phyloP scores from a whole-genome alignment of 2,329 filamentous ascomycete species.

The Chaetomiaceae sp. region DNA sequence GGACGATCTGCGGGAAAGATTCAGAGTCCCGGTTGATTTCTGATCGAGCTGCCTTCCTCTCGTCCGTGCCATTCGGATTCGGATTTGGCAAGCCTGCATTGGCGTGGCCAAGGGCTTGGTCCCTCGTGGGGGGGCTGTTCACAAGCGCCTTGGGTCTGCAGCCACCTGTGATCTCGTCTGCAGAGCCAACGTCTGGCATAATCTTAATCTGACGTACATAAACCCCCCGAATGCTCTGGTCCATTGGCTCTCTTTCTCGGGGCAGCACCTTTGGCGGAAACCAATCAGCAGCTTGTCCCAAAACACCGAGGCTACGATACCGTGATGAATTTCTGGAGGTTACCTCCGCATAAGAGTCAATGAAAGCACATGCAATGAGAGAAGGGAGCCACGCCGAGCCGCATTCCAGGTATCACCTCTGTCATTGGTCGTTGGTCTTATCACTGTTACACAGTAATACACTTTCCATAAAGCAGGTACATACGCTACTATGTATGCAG shows the following conservation, averaged over 20 bases:
- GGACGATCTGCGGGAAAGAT: no score
- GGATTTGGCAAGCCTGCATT: not conserved
- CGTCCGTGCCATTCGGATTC: not conserved
- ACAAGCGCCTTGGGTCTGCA: slow-evolving; percentile 4
- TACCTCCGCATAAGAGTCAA: slow-evolving; percentile 3
- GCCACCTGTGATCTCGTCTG: not conserved
- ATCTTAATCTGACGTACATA: no score
- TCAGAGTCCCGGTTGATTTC: no score
- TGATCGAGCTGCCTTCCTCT: not conserved
- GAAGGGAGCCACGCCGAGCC: not conserved
- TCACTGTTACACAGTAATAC: no score
- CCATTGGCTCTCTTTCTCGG: no score
- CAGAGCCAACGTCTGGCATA: no score
- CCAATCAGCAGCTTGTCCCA: no score
- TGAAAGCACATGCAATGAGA: not conserved
- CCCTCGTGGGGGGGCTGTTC: not conserved
- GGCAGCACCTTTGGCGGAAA: not conserved
- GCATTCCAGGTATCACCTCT: not conserved
- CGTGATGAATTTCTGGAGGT: slow-evolving; percentile 4
- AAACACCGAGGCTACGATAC: not conserved
- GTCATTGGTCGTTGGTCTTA: no score
- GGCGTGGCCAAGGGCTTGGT: slow-evolving; percentile 8
- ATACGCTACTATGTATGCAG: no score
- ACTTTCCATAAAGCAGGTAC: no score
- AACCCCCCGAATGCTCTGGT: no score